Conservation (phyloP, 1,284 basidiomycete genomes). For the Rhizopogon hawkerae region DNA sequence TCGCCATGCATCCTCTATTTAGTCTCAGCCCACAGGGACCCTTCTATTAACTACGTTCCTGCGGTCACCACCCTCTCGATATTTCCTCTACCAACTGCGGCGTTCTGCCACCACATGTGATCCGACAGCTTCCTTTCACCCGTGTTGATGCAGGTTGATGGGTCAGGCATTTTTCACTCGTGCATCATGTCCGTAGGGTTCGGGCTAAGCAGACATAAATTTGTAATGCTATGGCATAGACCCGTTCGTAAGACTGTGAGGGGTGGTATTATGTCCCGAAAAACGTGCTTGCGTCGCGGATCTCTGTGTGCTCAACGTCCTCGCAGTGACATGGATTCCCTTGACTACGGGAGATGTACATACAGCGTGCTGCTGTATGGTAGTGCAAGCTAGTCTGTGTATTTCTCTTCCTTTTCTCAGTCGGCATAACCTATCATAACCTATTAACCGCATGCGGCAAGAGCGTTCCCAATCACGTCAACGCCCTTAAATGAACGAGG, state of each 20-base stretch:
- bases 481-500: neutral
- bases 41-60: neutral
- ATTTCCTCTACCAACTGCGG: too few relatives aligned
- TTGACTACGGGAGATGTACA: neutral
- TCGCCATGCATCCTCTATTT: neutral
- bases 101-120: neutral
- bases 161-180: neutral
- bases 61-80: neutral
- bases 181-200: neutral
- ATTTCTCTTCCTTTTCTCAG: neutral
- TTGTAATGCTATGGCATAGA: neutral
- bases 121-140: neutral
- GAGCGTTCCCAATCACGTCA: neutral
- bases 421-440: neutral
- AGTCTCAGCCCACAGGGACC: neutral
- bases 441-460: neutral
- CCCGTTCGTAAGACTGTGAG: neutral
- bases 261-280: neutral
- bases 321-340: neutral
- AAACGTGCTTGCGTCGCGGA: neutral
- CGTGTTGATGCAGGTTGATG: neutral
- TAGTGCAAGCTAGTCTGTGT: neutral
- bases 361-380: neutral
- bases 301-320: neutral
- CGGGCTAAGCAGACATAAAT: neutral